Percentiles rank a stretch among this genome's conserved stretches.
phyloP scores from a whole-genome alignment of 139 green algal genomes.

The Coelastrella sp. region DNA sequence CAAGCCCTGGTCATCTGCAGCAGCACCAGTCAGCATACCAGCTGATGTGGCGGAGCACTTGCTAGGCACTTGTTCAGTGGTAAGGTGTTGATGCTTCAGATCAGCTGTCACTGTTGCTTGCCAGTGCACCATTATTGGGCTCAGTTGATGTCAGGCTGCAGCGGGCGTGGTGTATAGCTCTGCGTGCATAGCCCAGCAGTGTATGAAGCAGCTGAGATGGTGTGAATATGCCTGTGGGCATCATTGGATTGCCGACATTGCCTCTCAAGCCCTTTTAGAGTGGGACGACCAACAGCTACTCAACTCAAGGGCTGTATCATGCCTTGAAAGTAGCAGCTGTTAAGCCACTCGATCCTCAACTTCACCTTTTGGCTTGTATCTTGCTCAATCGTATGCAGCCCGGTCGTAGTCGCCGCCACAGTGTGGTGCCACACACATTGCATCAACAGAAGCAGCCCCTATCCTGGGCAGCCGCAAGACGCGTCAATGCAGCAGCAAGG shows the following conservation, averaged over 20 bases:
- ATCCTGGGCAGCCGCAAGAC: slow-evolving; percentile 53
- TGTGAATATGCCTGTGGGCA: too few species aligned
- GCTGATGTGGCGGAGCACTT: slow-evolving; percentile 21
- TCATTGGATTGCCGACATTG: too few species aligned
- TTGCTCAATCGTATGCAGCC: neutral
- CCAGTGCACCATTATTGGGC: too few species aligned
- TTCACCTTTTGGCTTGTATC: neutral
- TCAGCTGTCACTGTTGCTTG: too few species aligned
- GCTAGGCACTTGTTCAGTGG: neutral
- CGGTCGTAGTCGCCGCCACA: slow-evolving; percentile 11
- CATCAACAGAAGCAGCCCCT: slow-evolving; percentile 2
- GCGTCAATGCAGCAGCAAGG: slow-evolving; percentile 63
- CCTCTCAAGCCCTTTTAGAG: too few species aligned
- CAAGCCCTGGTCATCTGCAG: neutral
- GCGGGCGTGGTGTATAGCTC: too few species aligned
- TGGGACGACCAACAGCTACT: too few species aligned
- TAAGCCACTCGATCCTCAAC: too few species aligned
- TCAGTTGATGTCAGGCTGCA: too few species aligned
- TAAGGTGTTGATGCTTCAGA: too few species aligned
- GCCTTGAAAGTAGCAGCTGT: neutral
- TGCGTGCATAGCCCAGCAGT: too few species aligned
- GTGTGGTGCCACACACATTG: neutral
- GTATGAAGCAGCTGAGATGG: too few species aligned
- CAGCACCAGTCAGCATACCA: neutral
- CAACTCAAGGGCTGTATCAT: neutral